phyloP scores from a whole-genome alignment of 768 basidiomycete genomes.

The Amanita brunnescens region DNA sequence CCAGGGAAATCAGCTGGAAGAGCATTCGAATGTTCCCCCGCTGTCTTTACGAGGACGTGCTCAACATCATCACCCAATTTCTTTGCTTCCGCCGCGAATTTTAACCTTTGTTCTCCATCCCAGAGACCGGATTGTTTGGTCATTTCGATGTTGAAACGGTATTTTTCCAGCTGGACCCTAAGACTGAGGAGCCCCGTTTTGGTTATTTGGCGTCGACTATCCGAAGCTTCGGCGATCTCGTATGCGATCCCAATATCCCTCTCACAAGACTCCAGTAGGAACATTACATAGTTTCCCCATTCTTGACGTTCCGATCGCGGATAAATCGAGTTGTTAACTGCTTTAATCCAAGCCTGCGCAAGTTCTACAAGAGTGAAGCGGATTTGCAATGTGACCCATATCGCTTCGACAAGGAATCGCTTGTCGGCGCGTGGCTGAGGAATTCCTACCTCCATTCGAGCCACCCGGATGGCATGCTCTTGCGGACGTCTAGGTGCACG shows the following conservation, averaged over 20 bases:
- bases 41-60: constrained; percentile 9
- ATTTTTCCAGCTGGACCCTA: constrained; percentile 38
- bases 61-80: constrained; percentile 7
- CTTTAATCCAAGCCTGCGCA: constrained; percentile 31
- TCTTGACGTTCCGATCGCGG: constrained; percentile 21
- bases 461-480: constrained; percentile 42
- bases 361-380: constrained; percentile 43
- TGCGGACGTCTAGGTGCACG: constrained; percentile 32
- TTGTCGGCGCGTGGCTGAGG: constrained; percentile 49
- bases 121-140: constrained; percentile 18
- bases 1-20: constrained; percentile 19
- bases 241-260: constrained; percentile 39
- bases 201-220: constrained; percentile 44
- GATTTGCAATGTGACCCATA: constrained; percentile 44
- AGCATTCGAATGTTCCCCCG: constrained; percentile 10
- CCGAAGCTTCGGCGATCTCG: constrained; percentile 37
- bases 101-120: constrained; percentile 12
- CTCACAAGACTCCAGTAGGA: constrained; percentile 37
- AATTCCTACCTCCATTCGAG: constrained; percentile 47
- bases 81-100: constrained; percentile 15
- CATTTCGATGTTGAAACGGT: constrained; percentile 39
- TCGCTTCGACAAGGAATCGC: constrained; percentile 52
- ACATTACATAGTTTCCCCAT: constrained; percentile 41
- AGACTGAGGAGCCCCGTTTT: constrained; percentile 33
- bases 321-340: constrained; percentile 14